phyloP scores from a whole-genome alignment of 345 rosid species.

The Hibiscus mutabilis region DNA sequence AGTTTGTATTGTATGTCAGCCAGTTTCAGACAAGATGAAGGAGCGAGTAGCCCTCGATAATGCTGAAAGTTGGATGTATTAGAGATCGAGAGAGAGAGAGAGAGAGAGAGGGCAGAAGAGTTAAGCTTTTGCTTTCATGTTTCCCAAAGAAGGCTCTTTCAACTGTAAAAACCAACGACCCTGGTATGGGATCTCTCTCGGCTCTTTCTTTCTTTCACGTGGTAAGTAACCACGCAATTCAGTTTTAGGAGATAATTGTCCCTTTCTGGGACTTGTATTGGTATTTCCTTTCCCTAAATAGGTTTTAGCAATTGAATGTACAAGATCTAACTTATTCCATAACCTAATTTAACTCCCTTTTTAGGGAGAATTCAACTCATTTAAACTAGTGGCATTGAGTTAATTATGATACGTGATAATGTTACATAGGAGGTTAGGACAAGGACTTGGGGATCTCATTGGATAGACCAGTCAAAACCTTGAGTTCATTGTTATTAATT shows the following conservation, averaged over 20 bases:
- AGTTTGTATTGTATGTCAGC: slow-evolving; percentile 5
- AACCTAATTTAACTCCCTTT: too few relatives aligned
- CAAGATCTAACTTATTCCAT: too few relatives aligned
- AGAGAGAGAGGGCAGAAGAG: neutral
- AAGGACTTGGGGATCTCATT: neutral
- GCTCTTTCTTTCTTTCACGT: slow-evolving; percentile 7
- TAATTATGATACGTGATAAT: neutral
- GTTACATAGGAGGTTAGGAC: neutral
- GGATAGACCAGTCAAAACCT: slow-evolving; percentile 1
- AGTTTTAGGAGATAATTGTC: neutral
- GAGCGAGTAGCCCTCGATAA: slow-evolving; percentile 27
- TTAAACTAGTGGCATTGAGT: neutral
- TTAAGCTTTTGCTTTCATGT: slow-evolving; percentile 24
- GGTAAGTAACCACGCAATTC: neutral
- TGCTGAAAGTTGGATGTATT: slow-evolving; percentile 24
- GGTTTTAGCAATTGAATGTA: too few relatives aligned
- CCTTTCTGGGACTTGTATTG: neutral
- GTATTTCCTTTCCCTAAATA: neutral
- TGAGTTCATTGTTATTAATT: neutral
- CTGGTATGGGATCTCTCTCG: too few relatives aligned
- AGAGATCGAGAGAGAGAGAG: neutral
- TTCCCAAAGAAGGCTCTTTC: slow-evolving; percentile 7
- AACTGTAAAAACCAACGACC: neutral
- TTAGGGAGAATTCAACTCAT: too few relatives aligned
- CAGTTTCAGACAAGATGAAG: slow-evolving; percentile 21